A percentile compares a stretch with the other conserved stretches of the same genome.
Evolutionary conservation across 139 green algal genomes (phyloP).

Genomic region (Bryopsis sp.): DNA sequence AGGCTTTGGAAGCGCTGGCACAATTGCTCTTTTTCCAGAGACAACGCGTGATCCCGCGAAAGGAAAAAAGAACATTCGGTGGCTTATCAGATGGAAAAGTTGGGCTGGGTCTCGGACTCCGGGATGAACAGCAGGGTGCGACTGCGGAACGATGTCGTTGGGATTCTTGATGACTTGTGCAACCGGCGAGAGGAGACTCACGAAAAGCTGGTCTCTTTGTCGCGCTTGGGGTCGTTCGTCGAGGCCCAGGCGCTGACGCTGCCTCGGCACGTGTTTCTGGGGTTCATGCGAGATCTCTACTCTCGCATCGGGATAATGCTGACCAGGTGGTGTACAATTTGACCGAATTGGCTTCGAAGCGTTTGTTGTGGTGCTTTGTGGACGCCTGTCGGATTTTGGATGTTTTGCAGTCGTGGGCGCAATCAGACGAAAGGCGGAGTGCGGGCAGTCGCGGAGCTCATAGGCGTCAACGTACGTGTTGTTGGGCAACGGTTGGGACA

Average conservation of each 20-base stretch:
- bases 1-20: too few species aligned
- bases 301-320: not conserved
- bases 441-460: not conserved
- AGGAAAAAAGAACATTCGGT: too few species aligned
- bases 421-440: not conserved
- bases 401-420: not conserved
- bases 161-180: not conserved
- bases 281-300: not conserved
- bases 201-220: not conserved
- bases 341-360: not conserved
- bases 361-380: not conserved
- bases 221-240: not conserved
- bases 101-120: not conserved
- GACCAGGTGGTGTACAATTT: not conserved
- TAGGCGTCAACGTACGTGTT: not conserved
- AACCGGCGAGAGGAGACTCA: not conserved
- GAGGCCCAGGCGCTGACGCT: not conserved
- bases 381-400: not conserved
- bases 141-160: not conserved
- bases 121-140: not conserved
- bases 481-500: too few species aligned
- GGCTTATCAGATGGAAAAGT: too few species aligned
- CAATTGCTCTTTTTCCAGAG: too few species aligned
- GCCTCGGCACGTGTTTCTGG: not conserved
- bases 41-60: too few species aligned